These are phyloP conservation scores for Mycosphaerella arachidis DNA, from an alignment of 2,329 filamentous ascomycete genomes.

Conservation along the genomic window DNA sequence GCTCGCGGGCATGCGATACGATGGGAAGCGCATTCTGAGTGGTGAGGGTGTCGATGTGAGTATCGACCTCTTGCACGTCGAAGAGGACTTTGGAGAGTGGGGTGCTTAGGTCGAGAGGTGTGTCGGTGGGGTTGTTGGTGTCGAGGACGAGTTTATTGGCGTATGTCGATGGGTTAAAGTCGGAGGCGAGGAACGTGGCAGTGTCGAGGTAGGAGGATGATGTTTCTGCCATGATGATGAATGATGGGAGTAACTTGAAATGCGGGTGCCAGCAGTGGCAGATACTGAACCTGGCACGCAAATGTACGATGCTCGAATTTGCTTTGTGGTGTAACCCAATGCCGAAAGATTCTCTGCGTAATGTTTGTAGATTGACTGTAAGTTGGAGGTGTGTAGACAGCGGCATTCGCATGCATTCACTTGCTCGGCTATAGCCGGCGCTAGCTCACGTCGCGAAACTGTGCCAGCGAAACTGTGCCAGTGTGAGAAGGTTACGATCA, in stretches of 20 bases:
- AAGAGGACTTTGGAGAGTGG: conserved; percentile 91
- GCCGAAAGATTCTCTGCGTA: too few relatives aligned
- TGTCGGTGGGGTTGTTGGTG: conserved; percentile 89
- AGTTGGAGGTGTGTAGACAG: too few relatives aligned
- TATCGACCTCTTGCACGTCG: conserved; percentile 94
- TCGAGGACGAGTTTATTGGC: conserved; percentile 83
- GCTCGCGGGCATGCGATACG: conserved; percentile 69
- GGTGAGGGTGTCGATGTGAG: conserved; percentile 85
- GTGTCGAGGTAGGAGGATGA: conserved; percentile 75
- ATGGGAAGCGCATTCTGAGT: conserved; percentile 79
- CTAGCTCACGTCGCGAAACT: too few relatives aligned
- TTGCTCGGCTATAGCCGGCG: too few relatives aligned
- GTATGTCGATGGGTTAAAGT: conserved; percentile 75
- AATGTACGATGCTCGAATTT: too few relatives aligned
- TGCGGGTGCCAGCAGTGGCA: too few relatives aligned
- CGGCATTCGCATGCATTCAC: too few relatives aligned
- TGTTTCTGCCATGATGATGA: conserved; percentile 1
- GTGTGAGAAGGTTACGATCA: too few relatives aligned
- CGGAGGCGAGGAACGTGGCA: conserved; percentile 78
- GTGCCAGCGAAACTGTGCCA: too few relatives aligned
- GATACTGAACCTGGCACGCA: too few relatives aligned
- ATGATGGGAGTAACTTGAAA: background rate
- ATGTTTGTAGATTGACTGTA: too few relatives aligned
- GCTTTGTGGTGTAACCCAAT: too few relatives aligned
- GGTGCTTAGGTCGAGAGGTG: conserved; percentile 86